A percentile compares a stretch with the other conserved stretches of the same genome.
Conservation (phyloP, 1,284 basidiomycete species). For the Volvariella surrecta region DNA sequence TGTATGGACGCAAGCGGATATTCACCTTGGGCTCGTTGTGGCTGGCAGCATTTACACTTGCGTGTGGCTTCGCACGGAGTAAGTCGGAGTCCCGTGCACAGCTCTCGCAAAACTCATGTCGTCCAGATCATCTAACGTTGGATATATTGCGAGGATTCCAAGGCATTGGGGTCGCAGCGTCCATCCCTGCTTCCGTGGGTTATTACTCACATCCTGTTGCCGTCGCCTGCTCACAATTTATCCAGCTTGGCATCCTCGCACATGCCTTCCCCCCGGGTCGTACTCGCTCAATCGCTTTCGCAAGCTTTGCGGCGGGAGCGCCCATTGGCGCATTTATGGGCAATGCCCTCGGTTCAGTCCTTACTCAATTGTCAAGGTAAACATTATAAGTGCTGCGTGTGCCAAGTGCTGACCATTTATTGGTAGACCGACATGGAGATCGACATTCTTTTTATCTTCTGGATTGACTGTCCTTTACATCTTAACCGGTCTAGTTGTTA, state of each 20-base stretch:
- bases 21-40: slow-evolving; percentile 48
- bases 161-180: slow-evolving; percentile 62
- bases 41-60: slow-evolving; percentile 41
- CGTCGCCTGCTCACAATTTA: slow-evolving; percentile 1
- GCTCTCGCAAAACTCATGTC: not conserved
- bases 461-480: slow-evolving; percentile 44
- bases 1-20: slow-evolving; percentile 58
- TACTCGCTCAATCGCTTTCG: slow-evolving; percentile 64
- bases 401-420: slow-evolving; percentile 2
- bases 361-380: slow-evolving; percentile 56
- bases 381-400: slow-evolving; percentile 3
- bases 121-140: slow-evolving; percentile 42
- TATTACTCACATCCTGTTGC: not conserved
- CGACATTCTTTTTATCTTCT: slow-evolving; percentile 42
- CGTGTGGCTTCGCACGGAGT: slow-evolving; percentile 46
- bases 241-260: slow-evolving; percentile 70
- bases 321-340: slow-evolving; percentile 73
- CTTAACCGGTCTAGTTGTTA: slow-evolving; percentile 38
- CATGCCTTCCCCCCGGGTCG: slow-evolving; percentile 56
- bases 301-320: slow-evolving; percentile 73
- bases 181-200: slow-evolving; percentile 60
- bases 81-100: slow-evolving; percentile 11
- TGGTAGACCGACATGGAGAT: slow-evolving; percentile 48
- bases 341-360: slow-evolving; percentile 56
- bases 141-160: slow-evolving; percentile 64